phyloP scores from a whole-genome alignment of 2,329 filamentous ascomycete species.

The Lasiodiplodia citricola region DNA sequence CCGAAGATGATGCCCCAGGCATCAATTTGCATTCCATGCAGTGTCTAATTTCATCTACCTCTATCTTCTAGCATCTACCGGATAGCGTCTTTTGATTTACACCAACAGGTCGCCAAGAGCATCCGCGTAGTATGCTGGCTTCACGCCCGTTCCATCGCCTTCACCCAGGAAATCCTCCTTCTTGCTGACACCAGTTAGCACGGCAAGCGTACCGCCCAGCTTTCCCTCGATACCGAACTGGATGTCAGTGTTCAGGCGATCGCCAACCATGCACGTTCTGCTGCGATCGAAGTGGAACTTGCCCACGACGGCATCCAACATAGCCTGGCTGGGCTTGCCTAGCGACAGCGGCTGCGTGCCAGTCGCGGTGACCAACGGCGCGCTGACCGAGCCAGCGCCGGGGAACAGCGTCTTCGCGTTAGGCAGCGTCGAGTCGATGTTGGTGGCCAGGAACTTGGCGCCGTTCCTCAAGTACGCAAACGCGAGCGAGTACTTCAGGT shows the following conservation, averaged over 20 bases:
- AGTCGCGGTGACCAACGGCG: slow-evolving; percentile 71
- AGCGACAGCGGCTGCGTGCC: slow-evolving; percentile 74
- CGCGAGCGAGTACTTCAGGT: slow-evolving; percentile 84
- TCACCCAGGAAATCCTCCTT: slow-evolving; percentile 81
- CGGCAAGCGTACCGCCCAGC: slow-evolving; percentile 87
- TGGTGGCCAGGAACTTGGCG: slow-evolving; percentile 89
- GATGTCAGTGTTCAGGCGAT: slow-evolving; percentile 93
- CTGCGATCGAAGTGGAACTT: slow-evolving; percentile 88
- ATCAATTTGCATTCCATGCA: background rate
- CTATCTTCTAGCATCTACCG: slow-evolving; percentile 6
- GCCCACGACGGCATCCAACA: slow-evolving; percentile 99
- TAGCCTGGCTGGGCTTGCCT: slow-evolving; percentile 95
- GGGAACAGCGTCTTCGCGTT: slow-evolving; percentile 84
- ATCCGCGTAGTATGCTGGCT: slow-evolving; percentile 85
- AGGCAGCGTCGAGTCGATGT: slow-evolving; percentile 88
- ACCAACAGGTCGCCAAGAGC: slow-evolving; percentile 75
- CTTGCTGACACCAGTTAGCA: slow-evolving; percentile 86
- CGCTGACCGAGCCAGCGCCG: slow-evolving; percentile 82
- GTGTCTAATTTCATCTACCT: slow-evolving; percentile 5
- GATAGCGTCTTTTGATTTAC: slow-evolving; percentile 27
- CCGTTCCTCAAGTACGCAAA: slow-evolving; percentile 85
- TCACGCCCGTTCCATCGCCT: slow-evolving; percentile 67
- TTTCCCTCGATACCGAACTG: slow-evolving; percentile 91
- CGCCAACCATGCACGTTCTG: slow-evolving; percentile 93
- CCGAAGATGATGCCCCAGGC: slow-evolving; percentile 13